Percentiles rank a stretch among this genome's conserved stretches.
phyloP scores from a whole-genome alignment of 2,329 filamentous ascomycete genomes.

The Sphaerostilbella broomeana region DNA sequence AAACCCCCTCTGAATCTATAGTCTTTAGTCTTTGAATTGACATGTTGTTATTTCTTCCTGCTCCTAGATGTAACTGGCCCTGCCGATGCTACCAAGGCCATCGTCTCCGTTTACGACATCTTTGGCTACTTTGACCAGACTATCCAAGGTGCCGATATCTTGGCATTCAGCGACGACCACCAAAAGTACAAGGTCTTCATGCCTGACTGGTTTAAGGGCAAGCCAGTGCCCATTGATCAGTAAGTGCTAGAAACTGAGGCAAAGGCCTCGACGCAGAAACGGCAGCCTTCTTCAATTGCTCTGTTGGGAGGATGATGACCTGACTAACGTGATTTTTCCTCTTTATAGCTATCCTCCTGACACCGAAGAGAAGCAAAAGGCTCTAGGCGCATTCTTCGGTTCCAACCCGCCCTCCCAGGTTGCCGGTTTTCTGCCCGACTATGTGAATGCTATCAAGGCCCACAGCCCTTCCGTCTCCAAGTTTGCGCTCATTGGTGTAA shows the following conservation, averaged over 20 bases:
- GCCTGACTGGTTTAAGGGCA: slow-evolving; percentile 83
- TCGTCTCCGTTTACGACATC: slow-evolving; percentile 60
- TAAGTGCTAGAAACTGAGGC: slow-evolving; percentile 15
- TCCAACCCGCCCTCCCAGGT: slow-evolving; percentile 43
- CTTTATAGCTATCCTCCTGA: slow-evolving; percentile 52
- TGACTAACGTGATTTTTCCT: neutral
- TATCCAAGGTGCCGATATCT: slow-evolving; percentile 62
- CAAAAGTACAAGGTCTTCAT: slow-evolving; percentile 80
- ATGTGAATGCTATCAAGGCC: slow-evolving; percentile 45
- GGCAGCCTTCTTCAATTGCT: too few species aligned
- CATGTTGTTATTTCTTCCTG: too few species aligned
- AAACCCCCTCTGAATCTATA: too few species aligned
- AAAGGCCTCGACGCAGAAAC: too few species aligned
- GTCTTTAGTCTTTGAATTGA: too few species aligned
- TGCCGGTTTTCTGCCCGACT: slow-evolving; percentile 45
- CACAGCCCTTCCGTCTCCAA: slow-evolving; percentile 49
- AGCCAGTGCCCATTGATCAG: slow-evolving; percentile 52
- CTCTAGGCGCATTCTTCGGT: slow-evolving; percentile 51
- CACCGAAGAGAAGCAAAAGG: slow-evolving; percentile 56
- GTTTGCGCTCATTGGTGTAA: slow-evolving; percentile 56
- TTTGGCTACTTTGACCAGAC: slow-evolving; percentile 67
- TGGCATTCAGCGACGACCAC: slow-evolving; percentile 48
- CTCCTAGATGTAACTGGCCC: slow-evolving; percentile 42
- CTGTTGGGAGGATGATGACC: neutral
- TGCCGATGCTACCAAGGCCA: slow-evolving; percentile 46